Percentiles rank a stretch among this genome's conserved stretches.
phyloP scores from a whole-genome alignment of 305 asterid genomes.

The Rubia tinctorum region DNA sequence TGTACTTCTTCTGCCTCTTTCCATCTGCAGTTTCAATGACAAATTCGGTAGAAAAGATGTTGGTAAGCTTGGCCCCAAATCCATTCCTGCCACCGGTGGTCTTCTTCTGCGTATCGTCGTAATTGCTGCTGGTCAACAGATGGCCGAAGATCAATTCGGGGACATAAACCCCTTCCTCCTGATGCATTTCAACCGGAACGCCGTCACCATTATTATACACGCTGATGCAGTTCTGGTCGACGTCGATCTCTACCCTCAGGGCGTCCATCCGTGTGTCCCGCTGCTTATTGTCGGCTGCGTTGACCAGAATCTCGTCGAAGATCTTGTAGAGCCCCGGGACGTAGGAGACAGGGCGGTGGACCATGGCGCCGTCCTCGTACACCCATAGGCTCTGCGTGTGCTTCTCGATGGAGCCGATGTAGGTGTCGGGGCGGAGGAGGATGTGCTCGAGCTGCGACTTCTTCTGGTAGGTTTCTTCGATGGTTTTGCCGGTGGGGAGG shows the following conservation, averaged over 20 bases:
- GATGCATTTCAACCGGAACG: slow-evolving; percentile 92
- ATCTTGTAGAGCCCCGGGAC: slow-evolving; percentile 97
- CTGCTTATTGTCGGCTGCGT: slow-evolving; percentile 94
- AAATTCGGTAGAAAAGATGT: slow-evolving; percentile 85
- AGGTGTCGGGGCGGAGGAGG: slow-evolving; percentile 95
- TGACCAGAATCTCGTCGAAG: slow-evolving; percentile 88
- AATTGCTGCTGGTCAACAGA: slow-evolving; percentile 90
- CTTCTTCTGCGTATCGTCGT: slow-evolving; percentile 86
- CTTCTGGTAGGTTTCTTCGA: slow-evolving; percentile 91
- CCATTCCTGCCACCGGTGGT: slow-evolving; percentile 96
- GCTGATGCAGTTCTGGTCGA: slow-evolving; percentile 54
- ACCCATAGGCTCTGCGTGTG: slow-evolving; percentile 79
- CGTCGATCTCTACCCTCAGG: slow-evolving; percentile 69
- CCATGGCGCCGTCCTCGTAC: slow-evolving; percentile 58
- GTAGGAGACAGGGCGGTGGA: slow-evolving; percentile 49
- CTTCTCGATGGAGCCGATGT: slow-evolving; percentile 85
- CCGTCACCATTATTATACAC: slow-evolving; percentile 92
- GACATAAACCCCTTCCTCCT: slow-evolving; percentile 92
- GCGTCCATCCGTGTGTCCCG: slow-evolving; percentile 83
- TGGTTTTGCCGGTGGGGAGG: slow-evolving; percentile 47
- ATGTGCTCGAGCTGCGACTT: slow-evolving; percentile 96
- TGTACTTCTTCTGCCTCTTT: slow-evolving; percentile 69
- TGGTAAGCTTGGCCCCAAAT: slow-evolving; percentile 90
- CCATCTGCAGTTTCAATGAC: slow-evolving; percentile 94
- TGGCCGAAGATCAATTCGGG: slow-evolving; percentile 97